Evolutionary conservation across 495 filamentous ascomycete genomes (phyloP), one percentile per base, ranked within the genome.

Genomic region (Aspergillus conjunctus): DNA sequence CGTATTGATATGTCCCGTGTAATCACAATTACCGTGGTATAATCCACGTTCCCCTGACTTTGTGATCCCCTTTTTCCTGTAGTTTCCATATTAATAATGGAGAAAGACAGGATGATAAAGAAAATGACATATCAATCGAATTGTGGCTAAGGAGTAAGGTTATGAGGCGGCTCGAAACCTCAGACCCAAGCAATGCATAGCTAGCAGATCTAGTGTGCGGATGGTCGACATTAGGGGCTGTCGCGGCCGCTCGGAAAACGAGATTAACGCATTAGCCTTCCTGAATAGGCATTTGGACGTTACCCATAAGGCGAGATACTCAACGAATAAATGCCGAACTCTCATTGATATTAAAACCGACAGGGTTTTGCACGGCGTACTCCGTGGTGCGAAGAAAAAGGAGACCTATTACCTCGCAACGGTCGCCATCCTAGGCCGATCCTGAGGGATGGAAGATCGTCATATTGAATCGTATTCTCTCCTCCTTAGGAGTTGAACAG

Each of bases 131-230:
- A 48, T 48, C 44, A 22, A 21, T 48, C 21, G 44, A 48, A 48
- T 21, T 2, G 4, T 1, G 10, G 17, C 18, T 6, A 48, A 48
- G 20, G 44, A 48, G 17, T 17, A 15, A 20, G 44, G 44, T 17
- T 48, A 4, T 1, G 20, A 48, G 20, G 44, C n/a, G 44, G 44
- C 52, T 43, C 52, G 52, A 43, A 39, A 43, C 34, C 44, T 22
- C 20, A 1, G n/a, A 26, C 18, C 44, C 44, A 21, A 20, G 10
- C 7, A 48, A 48, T 48, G 44, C 9, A 48, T 34, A 55, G 44
- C 52, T 55, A 55, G 33, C 41, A 12, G 34, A 55, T 55, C 34
- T 41, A 55, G 52, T 44, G 34, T 43, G 22, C 52, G 37, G n/a
- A 54, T 54, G 51, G 31, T 10, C 30, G 17, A 26, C 22, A 33